These are phyloP conservation scores for Elsinoe perseae DNA, from an alignment of 2,329 filamentous ascomycete genomes.

Conservation along the genomic window DNA sequence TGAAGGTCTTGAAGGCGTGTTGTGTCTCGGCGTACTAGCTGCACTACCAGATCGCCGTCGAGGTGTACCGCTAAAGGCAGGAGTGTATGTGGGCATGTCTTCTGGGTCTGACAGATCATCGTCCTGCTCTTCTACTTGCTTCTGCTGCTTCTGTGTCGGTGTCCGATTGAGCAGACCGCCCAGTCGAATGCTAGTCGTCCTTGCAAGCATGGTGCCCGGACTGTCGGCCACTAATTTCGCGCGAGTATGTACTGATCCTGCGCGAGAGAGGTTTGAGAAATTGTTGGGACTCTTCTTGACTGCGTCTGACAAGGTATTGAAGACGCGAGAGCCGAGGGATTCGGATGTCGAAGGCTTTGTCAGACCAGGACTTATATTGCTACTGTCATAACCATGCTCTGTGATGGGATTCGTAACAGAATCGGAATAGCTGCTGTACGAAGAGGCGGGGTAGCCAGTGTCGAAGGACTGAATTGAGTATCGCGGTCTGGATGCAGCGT, in stretches of 20 bases:
- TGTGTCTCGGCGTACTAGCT: neutral
- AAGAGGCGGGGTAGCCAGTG: neutral
- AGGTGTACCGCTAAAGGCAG: slow-evolving; percentile 26
- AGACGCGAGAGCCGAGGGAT: slow-evolving; percentile 18
- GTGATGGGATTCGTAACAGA: slow-evolving; percentile 11
- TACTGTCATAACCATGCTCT: slow-evolving; percentile 15
- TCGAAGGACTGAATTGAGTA: slow-evolving; percentile 15
- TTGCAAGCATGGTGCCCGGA: slow-evolving; percentile 14
- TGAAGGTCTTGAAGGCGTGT: slow-evolving; percentile 11
- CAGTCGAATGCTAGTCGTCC: slow-evolving; percentile 15
- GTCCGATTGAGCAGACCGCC: slow-evolving; percentile 16
- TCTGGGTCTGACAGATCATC: slow-evolving; percentile 27
- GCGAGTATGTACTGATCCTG: slow-evolving; percentile 16
- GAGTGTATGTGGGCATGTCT: slow-evolving; percentile 31
- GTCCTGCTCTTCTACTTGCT: slow-evolving; percentile 13
- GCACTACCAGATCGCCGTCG: slow-evolving; percentile 5
- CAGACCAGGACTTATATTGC: slow-evolving; percentile 5
- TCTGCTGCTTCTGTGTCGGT: slow-evolving; percentile 12
- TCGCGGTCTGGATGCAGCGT: slow-evolving; percentile 5
- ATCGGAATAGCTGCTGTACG: slow-evolving; percentile 15
- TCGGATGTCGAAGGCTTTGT: slow-evolving; percentile 5
- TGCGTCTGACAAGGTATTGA: slow-evolving; percentile 18
- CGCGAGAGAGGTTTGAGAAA: slow-evolving; percentile 16
- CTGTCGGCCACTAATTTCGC: slow-evolving; percentile 16
- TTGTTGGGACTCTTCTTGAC: slow-evolving; percentile 16